Base-by-base conservation (phyloP, 2,329 filamentous ascomycete species). In the Amylocarpus encephaloides region DNA sequence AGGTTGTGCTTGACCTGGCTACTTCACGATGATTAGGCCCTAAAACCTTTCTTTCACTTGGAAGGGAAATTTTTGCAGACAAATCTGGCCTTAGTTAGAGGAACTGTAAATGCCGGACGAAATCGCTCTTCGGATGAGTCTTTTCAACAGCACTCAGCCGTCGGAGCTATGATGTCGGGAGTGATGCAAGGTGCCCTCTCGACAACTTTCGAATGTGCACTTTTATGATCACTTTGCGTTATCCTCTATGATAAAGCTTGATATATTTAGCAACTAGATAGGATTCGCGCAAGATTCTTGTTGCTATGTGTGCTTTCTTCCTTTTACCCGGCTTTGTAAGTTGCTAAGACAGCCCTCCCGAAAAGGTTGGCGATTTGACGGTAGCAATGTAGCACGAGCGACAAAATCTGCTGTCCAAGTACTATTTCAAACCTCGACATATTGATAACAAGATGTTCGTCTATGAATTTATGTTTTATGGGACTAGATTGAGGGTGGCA, bases 401-500 rank as follows among this genome's bases (percentile, higher is more conserved):
- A 3, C 39, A 42, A 42, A 42, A 42, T n/a, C 39, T 18, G 22
- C 39, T 42, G 12, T 42, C 39, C 2, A 42, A 29, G 22, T 42
- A 26, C 9, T 42, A 42, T 29, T 9, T 42, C 9, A 42, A 42
- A 13, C 39, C 39, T n/a, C 16, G 39, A 22, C 39, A 42, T n/a
- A 42, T 42, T n/a, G 39, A 26, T n/a, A 42, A 26, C 9, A 42
- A 22, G 19, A 22, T 18, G 7, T 12, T 26, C 18, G 39, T 22
- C 26, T 18, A 12, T 42, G 75, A 75, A 52, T 70, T 73, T 54
- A 66, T 76, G 11, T 62, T 73, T 1, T 55, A 70, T 0, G 55
- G 76, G 6, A 76, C 75, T 48, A n/a, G 70, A 71, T 16, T 64
- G 7, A 26, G 16, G n/a, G n/a, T n/a, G n/a, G n/a, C n/a, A n/a